Evolutionary conservation across 805 yeast species (phyloP).

Genomic region (Candida sithepensis): DNA sequence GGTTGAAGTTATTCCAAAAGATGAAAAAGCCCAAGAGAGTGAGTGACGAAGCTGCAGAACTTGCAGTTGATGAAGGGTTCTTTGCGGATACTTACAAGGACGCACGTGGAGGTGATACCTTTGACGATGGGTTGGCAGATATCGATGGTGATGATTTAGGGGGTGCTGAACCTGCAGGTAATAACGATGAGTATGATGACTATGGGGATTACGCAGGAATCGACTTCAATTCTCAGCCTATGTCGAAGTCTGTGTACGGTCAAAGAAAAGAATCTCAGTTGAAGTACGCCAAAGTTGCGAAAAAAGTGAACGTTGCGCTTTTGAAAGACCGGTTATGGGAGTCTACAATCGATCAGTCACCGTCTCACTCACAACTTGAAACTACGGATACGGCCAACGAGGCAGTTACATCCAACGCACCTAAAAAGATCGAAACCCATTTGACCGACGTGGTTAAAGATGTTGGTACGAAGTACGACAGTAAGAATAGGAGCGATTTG

Average conservation of each 20-base stretch:
- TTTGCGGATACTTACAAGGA: constrained; percentile 63
- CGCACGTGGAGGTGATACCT: constrained; percentile 23
- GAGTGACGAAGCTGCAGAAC: background rate
- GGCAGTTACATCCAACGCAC: too few species aligned
- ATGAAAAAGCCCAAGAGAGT: constrained; percentile 4
- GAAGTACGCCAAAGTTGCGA: constrained; percentile 67
- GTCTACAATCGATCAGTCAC: constrained; percentile 29
- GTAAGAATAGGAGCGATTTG: constrained; percentile 57
- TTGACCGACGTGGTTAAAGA: constrained; percentile 24
- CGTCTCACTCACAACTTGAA: background rate
- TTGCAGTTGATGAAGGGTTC: constrained; percentile 53
- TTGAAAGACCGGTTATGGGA: constrained; percentile 78
- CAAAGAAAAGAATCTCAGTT: constrained; percentile 39
- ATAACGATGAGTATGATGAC: constrained; percentile 38
- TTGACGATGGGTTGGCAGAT: constrained; percentile 9
- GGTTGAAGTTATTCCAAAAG: constrained; percentile 17
- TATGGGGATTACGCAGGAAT: constrained; percentile 23
- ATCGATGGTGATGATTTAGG: constrained; percentile 27
- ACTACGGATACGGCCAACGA: too few species aligned
- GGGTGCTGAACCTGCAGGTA: constrained; percentile 1
- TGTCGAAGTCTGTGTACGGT: constrained; percentile 2
- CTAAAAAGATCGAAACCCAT: constrained; percentile 7
- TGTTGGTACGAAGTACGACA: constrained; percentile 45
- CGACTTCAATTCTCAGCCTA: constrained; percentile 7
- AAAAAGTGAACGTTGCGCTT: constrained; percentile 69